Conservation (phyloP, 1,139 yeast genomes). For the Taphrina communis region DNA sequence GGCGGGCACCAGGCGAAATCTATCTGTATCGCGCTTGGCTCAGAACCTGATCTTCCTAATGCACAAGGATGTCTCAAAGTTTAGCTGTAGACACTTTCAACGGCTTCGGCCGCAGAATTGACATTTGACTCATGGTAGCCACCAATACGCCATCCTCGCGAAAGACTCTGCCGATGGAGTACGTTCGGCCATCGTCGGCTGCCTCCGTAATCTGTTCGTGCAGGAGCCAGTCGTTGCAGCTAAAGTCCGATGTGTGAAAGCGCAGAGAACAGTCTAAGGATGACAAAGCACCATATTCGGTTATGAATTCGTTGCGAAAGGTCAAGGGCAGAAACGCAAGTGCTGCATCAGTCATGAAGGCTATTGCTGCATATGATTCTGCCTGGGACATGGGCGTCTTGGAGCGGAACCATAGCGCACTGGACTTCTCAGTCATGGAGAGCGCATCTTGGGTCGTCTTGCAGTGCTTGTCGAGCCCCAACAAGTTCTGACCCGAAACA, state of each 20-base stretch:
- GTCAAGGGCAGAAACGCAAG: constrained; percentile 19
- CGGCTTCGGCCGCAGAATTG: constrained; percentile 8
- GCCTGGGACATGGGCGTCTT: not conserved
- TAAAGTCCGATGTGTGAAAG: constrained; percentile 15
- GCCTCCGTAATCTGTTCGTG: constrained; percentile 26
- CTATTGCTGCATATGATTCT: constrained; percentile 22
- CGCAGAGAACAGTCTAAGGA: constrained; percentile 22
- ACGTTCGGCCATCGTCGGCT: constrained; percentile 25
- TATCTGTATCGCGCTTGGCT: constrained; percentile 23
- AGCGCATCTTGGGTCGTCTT: constrained; percentile 19
- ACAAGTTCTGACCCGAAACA: constrained; percentile 10
- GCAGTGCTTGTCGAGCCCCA: constrained; percentile 1
- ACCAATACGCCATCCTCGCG: constrained; percentile 16
- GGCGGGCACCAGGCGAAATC: constrained; percentile 24
- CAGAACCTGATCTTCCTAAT: not conserved
- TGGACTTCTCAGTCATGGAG: constrained; percentile 11
- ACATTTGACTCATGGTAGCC: constrained; percentile 24
- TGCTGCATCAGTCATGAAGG: constrained; percentile 22
- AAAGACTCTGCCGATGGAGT: constrained; percentile 18
- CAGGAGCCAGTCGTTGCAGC: constrained; percentile 23
- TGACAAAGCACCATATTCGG: constrained; percentile 15
- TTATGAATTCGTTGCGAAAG: constrained; percentile 11
- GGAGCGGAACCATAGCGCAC: constrained; percentile 12
- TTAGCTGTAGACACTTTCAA: not conserved
- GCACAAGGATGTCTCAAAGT: not conserved